Base-by-base conservation (phyloP, 768 basidiomycete species). In the Collybia nuda region DNA sequence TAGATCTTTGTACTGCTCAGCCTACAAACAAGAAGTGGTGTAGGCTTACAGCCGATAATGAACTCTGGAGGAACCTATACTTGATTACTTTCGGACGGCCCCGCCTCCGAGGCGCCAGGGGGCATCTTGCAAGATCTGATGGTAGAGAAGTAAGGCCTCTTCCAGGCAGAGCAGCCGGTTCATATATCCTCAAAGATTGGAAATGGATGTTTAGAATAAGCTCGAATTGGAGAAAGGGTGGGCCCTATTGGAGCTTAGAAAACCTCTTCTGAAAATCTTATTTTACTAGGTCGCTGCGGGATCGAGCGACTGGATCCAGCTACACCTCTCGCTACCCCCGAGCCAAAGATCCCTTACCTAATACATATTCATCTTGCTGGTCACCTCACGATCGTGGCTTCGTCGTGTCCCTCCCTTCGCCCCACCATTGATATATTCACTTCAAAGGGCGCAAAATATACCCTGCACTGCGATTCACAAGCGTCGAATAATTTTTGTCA, bases 201-300 rank as follows among this genome's bases (percentile, higher is more conserved):
- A 90, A 88, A 66, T 87, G 81, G 80, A 90, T 91, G 88, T 91
- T 90, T 65, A 78, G 87, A 48, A 86, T 90, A 54, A 89, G 86
- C 57, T 82, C 82, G 14, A 91, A 91, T 57, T 92, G 90, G 90
- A 79, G 78, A 63, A 86, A 70, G 67, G 90, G 90, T 90, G 59
- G 56, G 75, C 43, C 19, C 43, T 18, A 32, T n/a, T 4, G 24
- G 28, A 15, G n/a, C 5, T 49, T 23, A 21, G 39, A n/a, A 14
- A 1, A 36, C 6, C 61, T 60, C 43, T 48, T 19, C 41, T 53
- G 42, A 40, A 43, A 19, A 17, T 24, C 32, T 32, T 18, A 36
- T 37, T 32, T 55, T 44, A 48, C 15, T 64, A 91, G 88, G 89
- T 54, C 86, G 86, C 15, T 90, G 88, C 61, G 59, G 68, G 19